These are phyloP conservation scores for Talaromyces wortmannii DNA, from an alignment of 495 filamentous ascomycete species.

Conservation along the genomic window DNA sequence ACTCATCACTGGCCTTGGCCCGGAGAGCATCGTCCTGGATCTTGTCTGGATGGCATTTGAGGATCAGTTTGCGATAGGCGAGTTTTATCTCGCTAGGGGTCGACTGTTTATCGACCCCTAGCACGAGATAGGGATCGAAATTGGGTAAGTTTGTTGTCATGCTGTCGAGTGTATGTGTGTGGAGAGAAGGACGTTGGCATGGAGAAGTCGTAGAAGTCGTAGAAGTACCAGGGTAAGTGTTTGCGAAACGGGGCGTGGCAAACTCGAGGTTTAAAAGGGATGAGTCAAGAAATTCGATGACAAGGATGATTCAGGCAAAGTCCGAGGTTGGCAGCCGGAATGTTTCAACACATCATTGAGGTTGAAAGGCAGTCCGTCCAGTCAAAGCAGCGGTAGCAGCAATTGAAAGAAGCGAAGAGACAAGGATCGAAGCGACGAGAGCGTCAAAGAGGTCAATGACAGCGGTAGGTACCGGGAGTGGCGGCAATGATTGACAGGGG, in stretches of 20 bases:
- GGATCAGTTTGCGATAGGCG: conserved; percentile 84
- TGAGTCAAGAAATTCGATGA: not conserved
- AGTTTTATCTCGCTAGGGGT: conserved; percentile 66
- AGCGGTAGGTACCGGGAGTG: not conserved
- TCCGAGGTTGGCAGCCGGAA: not conserved
- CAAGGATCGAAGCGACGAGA: not conserved
- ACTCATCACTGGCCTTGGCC: conserved; percentile 68
- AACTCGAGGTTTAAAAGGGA: not conserved
- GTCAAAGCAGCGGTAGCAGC: not conserved
- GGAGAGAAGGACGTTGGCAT: not conserved
- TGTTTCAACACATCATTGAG: not conserved
- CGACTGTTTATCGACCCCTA: conserved; percentile 73
- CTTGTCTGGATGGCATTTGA: conserved; percentile 95
- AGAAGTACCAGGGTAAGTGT: not conserved
- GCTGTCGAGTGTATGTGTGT: conserved; percentile 11
- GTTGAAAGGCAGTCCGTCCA: too few species aligned
- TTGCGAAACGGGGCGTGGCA: not conserved
- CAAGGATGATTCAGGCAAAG: not conserved
- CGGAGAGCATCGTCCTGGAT: conserved; percentile 68
- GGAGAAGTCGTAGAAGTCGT: not conserved
- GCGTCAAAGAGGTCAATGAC: not conserved
- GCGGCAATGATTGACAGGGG: not conserved
- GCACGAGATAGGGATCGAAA: conserved; percentile 74
- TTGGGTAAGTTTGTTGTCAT: conserved; percentile 57
- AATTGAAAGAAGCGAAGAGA: not conserved